Evolutionary conservation across 2,329 filamentous ascomycete genomes (phyloP).

Genomic region (Botrytis fragariae): DNA sequence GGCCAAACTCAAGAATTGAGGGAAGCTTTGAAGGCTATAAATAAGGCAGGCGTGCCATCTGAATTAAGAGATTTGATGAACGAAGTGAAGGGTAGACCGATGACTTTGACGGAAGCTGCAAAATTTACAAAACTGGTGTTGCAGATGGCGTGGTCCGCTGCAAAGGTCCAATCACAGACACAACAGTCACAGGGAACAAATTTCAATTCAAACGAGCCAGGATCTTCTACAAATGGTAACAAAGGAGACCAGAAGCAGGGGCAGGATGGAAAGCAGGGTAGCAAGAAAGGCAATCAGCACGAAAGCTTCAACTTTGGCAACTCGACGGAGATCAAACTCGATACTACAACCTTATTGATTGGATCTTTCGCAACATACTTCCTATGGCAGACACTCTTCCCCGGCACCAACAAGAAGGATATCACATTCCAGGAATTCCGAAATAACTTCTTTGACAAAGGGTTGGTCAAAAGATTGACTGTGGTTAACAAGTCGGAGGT

Average conservation of each 20-base stretch:
- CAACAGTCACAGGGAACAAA: constrained; percentile 33
- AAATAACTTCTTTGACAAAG: constrained; percentile 91
- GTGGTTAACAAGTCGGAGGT: constrained; percentile 77
- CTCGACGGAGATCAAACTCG: constrained; percentile 33
- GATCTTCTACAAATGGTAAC: constrained; percentile 14
- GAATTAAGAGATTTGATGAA: constrained; percentile 47
- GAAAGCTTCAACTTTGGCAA: constrained; percentile 29
- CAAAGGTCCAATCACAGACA: constrained; percentile 31
- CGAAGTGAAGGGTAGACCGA: constrained; percentile 32
- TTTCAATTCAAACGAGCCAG: constrained; percentile 26
- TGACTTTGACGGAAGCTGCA: constrained; percentile 32
- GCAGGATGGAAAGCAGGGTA: constrained; percentile 23
- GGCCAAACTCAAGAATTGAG: constrained; percentile 60
- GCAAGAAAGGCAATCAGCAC: constrained; percentile 38
- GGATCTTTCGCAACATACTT: constrained; percentile 61
- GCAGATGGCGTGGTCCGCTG: constrained; percentile 37
- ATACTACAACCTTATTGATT: constrained; percentile 40
- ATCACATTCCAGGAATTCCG: constrained; percentile 98
- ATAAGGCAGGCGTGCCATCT: constrained; percentile 65
- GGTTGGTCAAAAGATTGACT: constrained; percentile 86
- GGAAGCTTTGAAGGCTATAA: constrained; percentile 59
- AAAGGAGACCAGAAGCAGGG: background rate
- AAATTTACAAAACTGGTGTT: constrained; percentile 40
- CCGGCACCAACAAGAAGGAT: constrained; percentile 66
- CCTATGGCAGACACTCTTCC: constrained; percentile 62